Evolutionary conservation across 768 basidiomycete species (phyloP), one percentile per base, ranked within the genome.

Genomic region (Tulasnella sp.): DNA sequence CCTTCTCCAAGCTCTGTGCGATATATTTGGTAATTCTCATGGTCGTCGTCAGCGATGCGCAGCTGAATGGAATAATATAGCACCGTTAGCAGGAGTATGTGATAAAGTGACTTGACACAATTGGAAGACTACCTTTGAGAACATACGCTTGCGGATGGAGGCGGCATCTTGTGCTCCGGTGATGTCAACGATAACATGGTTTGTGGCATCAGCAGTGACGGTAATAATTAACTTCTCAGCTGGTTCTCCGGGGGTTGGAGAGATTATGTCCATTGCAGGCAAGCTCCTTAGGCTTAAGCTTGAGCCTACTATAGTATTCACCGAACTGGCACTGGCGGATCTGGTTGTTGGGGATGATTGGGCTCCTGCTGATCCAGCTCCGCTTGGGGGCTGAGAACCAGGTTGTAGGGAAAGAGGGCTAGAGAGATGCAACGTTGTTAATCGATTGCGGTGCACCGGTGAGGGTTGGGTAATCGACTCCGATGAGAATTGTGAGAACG

Each of bases 1-100:
- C 86, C 91, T 34, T 88, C 87, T 76, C 92, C 93, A 80, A 97
- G 91, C 82, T 93, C 92, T 0, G 95, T 97, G 77, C 90, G 91
- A 84, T 93, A 95, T 75, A 99, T 91, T 34, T 90, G 88, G 81
- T 91, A 91, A 36, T 87, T 88, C 9, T 86, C 82, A 81, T 92
- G 90, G 76, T 97, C 93, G 77, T 96, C 96, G 80, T 94, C 93
- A 42, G 87, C 86, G 54, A 98, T 91, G 81, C 90, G 88, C 78
- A 95, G 85, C 93, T 94, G 78, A 8, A 77, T 49, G 34, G 64
- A 34, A 38, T 38, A 69, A 76, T 67, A 39, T 8, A 8, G 17
- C n/a, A 11, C 17, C 39, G 29, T 39, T 40, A 72, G n/a, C 25
- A 25, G 11, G n/a, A 54, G 78, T 39, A 67, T n/a, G 54, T 36